A percentile compares a stretch with the other conserved stretches of the same genome.
Evolutionary conservation across 345 rosid species (phyloP).

Genomic region (Citrus medica): DNA sequence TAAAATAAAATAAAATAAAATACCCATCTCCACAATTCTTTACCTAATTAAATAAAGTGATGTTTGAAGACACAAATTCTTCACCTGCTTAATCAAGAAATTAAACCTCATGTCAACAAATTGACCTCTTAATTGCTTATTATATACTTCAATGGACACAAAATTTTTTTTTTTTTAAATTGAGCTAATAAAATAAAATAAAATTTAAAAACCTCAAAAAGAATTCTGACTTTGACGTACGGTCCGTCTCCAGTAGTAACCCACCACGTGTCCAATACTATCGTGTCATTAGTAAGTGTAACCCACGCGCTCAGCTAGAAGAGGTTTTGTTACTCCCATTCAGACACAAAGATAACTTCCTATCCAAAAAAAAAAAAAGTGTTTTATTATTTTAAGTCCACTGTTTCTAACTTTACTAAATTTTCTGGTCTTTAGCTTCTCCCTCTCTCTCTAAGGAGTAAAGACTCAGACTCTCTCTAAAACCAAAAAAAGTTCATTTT

Average conservation of each 20-base stretch:
- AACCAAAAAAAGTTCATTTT: neutral
- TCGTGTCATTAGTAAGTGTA: constrained; percentile 4
- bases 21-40: constrained; percentile 11
- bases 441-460: constrained; percentile 1
- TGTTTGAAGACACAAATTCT: constrained; percentile 24
- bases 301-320: neutral
- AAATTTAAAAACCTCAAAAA: neutral
- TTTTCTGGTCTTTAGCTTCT: neutral
- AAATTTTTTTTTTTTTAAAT: neutral
- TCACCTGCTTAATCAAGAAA: constrained; percentile 26
- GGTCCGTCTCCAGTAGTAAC: neutral
- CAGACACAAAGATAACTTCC: constrained; percentile 9
- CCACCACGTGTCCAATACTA: neutral
- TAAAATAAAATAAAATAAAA: neutral
- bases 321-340: neutral
- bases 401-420: neutral
- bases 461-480: constrained; percentile 11
- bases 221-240: neutral
- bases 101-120: constrained; percentile 15
- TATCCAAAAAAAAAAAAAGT: no score
- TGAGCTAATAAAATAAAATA: constrained; percentile 3
- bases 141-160: neutral
- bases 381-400: neutral
- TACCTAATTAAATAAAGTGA: constrained; percentile 25
- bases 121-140: constrained; percentile 10